These are phyloP conservation scores for Exophiala sp. DNA, from an alignment of 2,329 filamentous ascomycete genomes.

Conservation along the genomic window DNA sequence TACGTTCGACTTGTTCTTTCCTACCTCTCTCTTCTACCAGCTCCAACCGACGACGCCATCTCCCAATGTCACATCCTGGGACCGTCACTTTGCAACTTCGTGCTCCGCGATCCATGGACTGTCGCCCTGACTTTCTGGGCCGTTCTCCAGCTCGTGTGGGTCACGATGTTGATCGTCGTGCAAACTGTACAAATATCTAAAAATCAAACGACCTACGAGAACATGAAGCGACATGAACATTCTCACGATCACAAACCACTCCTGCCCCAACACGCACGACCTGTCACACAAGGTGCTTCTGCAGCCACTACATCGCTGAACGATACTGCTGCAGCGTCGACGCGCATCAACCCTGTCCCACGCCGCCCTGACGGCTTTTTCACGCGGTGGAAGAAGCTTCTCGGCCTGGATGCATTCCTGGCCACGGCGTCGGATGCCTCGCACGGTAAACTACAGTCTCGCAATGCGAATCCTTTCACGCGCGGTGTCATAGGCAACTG, in stretches of 20 bases:
- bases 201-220: conserved; percentile 94
- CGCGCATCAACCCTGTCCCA: conserved; percentile 52
- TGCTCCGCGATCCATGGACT: conserved; percentile 81
- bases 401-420: conserved; percentile 91
- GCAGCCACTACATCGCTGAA: conserved; percentile 33
- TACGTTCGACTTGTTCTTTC: conserved; percentile 70
- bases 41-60: conserved; percentile 26
- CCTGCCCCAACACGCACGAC: conserved; percentile 47
- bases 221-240: conserved; percentile 67
- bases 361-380: conserved; percentile 61
- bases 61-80: conserved; percentile 69
- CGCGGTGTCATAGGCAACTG: conserved; percentile 83
- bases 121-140: conserved; percentile 77
- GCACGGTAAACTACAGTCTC: conserved; percentile 43
- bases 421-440: conserved; percentile 75
- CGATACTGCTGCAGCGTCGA: conserved; percentile 26
- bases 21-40: conserved; percentile 37
- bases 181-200: conserved; percentile 89
- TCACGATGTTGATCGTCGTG: conserved; percentile 93
- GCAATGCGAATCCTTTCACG: conserved; percentile 74
- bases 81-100: conserved; percentile 67
- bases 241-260: conserved; percentile 12
- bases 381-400: conserved; percentile 74
- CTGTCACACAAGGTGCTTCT: conserved; percentile 38
- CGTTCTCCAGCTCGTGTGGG: conserved; percentile 84